Evolutionary conservation across 176 grass and related monocot genomes (phyloP), one percentile per base, ranked within the genome.

Genomic region (Elaeis guineensis): DNA sequence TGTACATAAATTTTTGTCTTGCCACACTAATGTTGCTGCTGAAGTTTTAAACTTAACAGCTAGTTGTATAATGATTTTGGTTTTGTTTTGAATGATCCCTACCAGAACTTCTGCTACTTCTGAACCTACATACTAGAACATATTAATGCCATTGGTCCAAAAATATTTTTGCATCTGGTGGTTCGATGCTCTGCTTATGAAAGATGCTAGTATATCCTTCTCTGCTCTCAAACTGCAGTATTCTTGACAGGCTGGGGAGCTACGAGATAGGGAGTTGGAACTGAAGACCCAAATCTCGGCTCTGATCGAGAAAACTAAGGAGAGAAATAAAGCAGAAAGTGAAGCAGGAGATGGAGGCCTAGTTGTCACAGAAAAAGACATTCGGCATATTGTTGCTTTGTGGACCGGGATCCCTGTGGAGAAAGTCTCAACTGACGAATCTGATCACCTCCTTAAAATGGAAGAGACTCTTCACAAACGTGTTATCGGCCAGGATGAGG

Each of bases 401-500:
- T 56, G 52, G 65, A 68, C 65, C 4, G 65, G 52, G 17, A 67
- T 67, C 6, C 51, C 52, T 55, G 52, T 67, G 25, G 65, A 67
- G 9, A 67, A 67, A 35, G 65, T 67, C 52, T 67, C 65, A 30
- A 67, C 24, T 8, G 65, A 55, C 35, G 65, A 67, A 51, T 56
- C n/a, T 68, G 65, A 55, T 19, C 25, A 52, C 25, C 52, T 68
- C 19, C 65, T 68, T 19, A 68, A 57, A 19, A 56, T 55, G 65
- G 65, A 68, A 55, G 52, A 68, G 26, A 68, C 52, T 21, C 65
- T 68, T 21, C 65, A 68, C 11, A 68, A 15, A 15, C 26, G 25
- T 68, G 65, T 68, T 35, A 56, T 56, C 56, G 65, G 52, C 24
- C 64, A 66, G 50, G 64, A 66, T 54, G 64, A 66, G 25, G 64